These are phyloP conservation scores for Proliferodiscus dingleyae DNA, from an alignment of 2,329 filamentous ascomycete species.

Conservation along the genomic window DNA sequence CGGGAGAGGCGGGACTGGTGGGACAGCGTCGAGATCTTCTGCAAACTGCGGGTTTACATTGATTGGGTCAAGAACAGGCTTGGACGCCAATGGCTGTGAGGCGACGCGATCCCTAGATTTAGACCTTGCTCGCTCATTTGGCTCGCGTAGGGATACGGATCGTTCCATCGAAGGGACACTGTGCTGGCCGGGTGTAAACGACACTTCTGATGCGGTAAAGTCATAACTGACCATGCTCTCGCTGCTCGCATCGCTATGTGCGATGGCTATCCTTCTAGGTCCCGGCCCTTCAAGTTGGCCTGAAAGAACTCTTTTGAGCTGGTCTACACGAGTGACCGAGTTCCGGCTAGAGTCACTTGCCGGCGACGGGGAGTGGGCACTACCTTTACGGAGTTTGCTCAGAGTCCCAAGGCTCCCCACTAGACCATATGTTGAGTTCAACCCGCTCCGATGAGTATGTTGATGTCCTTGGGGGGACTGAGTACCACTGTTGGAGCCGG, in stretches of 20 bases:
- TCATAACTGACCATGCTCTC: conserved; percentile 72
- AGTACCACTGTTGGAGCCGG: conserved; percentile 34
- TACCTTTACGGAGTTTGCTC: conserved; percentile 48
- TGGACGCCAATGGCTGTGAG: conserved; percentile 21
- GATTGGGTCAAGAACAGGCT: conserved; percentile 13
- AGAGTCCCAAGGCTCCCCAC: conserved; percentile 33
- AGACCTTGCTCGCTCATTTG: conserved; percentile 24
- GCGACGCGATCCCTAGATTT: conserved; percentile 28
- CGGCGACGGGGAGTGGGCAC: conserved; percentile 43
- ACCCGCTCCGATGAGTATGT: conserved; percentile 20
- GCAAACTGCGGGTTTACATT: conserved; percentile 14
- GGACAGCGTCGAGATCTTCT: conserved; percentile 23
- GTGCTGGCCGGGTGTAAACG: conserved; percentile 42
- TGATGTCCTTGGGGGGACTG: conserved; percentile 41
- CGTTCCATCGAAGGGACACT: conserved; percentile 20
- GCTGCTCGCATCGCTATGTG: conserved; percentile 49
- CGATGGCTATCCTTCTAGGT: conserved; percentile 35
- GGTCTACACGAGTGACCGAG: conserved; percentile 56
- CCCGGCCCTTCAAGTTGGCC: conserved; percentile 41
- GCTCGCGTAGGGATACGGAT: conserved; percentile 23
- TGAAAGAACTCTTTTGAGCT: conserved; percentile 57
- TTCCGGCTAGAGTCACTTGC: conserved; percentile 41
- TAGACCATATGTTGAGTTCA: conserved; percentile 29
- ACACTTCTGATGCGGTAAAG: conserved; percentile 60
- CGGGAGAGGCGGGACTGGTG: conserved; percentile 30